Evolutionary conservation across 106 monocot genomes (phyloP).

Genomic region (Phalaenopsis equestris): DNA sequence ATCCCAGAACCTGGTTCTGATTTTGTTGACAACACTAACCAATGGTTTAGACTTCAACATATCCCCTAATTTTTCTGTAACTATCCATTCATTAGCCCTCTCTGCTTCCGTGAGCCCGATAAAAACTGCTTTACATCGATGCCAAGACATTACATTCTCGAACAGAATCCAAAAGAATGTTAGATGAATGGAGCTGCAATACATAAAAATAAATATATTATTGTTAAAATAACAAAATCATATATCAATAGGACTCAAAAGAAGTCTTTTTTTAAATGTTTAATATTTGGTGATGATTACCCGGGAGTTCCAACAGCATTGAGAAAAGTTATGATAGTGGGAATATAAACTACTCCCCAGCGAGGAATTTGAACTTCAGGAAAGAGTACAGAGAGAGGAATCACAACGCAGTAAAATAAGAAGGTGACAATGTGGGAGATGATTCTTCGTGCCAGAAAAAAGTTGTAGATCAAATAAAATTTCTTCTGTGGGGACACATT

Average conservation of each 20-base stretch:
- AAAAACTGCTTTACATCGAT: constrained; percentile 17
- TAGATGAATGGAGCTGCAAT: constrained; percentile 21
- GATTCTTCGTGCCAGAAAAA: constrained; percentile 63
- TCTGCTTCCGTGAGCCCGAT: constrained; percentile 13
- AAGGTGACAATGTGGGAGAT: constrained; percentile 55
- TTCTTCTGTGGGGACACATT: constrained; percentile 50
- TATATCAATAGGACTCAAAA: too few relatives aligned
- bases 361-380: constrained; percentile 51
- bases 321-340: constrained; percentile 55
- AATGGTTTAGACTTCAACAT: constrained; percentile 11
- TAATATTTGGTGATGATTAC: constrained; percentile 11
- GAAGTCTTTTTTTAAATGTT: background rate
- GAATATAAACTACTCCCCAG: constrained; percentile 65
- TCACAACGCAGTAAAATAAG: constrained; percentile 49
- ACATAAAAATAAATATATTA: background rate
- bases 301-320: constrained; percentile 69
- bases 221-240: too few relatives aligned
- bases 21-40: constrained; percentile 7
- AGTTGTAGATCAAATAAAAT: constrained; percentile 57
- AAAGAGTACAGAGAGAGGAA: constrained; percentile 48
- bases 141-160: constrained; percentile 28
- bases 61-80: constrained; percentile 14
- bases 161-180: constrained; percentile 27
- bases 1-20: constrained; percentile 15
- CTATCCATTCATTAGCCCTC: constrained; percentile 25